Conservation (phyloP, 306 rosid genomes). For the Alnus rubra region DNA sequence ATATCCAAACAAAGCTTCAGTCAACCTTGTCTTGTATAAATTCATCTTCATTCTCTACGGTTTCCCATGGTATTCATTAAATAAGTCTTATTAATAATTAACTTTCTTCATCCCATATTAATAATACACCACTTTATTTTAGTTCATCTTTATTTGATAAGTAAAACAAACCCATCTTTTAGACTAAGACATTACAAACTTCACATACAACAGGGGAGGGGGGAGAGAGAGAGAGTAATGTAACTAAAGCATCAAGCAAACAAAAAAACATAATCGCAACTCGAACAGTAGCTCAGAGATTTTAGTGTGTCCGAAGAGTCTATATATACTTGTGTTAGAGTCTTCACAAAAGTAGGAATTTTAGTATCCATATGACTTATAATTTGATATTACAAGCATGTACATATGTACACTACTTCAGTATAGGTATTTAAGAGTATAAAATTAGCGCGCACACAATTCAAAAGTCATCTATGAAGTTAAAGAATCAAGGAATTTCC, state of each 20-base stretch:
- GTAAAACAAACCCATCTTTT: neutral
- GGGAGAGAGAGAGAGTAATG: neutral
- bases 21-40: slow-evolving; percentile 7
- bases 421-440: neutral
- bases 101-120: neutral
- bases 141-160: neutral
- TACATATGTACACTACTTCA: neutral
- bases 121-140: neutral
- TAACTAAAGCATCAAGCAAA: neutral
- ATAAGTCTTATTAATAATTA: neutral
- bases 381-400: neutral
- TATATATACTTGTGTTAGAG: neutral
- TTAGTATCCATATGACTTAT: neutral
- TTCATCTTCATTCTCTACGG: slow-evolving; percentile 1
- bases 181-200: neutral
- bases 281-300: neutral
- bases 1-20: slow-evolving; percentile 19
- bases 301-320: neutral
- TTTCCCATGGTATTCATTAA: neutral
- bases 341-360: neutral
- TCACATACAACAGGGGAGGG: neutral
- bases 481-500: neutral
- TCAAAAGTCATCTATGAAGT: neutral
- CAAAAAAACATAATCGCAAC: neutral
- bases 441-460: neutral